These are phyloP conservation scores for Closterium sp. DNA, from an alignment of 139 green algal genomes.

Conservation along the genomic window DNA sequence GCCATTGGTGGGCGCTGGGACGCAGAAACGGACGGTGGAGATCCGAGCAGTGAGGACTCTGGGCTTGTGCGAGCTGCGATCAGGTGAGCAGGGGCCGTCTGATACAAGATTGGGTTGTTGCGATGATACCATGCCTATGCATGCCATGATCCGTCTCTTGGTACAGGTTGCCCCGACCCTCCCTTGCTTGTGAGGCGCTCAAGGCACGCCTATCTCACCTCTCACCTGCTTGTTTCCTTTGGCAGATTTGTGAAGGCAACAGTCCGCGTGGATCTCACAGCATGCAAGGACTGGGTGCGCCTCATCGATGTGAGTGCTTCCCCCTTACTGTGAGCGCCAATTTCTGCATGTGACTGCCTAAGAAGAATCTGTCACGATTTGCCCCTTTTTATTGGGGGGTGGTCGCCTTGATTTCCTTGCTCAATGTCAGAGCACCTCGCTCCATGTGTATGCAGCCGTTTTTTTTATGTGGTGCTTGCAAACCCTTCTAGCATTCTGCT, in stretches of 20 bases:
- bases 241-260: constrained; percentile 33
- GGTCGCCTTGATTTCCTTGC: too few species aligned
- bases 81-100: constrained; percentile 10
- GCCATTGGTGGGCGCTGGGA: constrained; percentile 32
- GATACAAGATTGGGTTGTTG: background rate
- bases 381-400: background rate
- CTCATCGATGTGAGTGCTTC: constrained; percentile 35
- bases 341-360: background rate
- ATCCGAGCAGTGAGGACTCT: constrained; percentile 28
- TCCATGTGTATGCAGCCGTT: too few species aligned
- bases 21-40: constrained; percentile 32
- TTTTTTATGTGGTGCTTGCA: too few species aligned
- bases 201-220: background rate
- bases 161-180: background rate
- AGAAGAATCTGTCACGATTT: background rate
- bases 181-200: background rate
- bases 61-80: constrained; percentile 46
- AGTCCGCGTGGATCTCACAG: constrained; percentile 20
- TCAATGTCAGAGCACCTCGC: too few species aligned
- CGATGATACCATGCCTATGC: background rate
- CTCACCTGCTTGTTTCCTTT: background rate
- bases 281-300: constrained; percentile 32
- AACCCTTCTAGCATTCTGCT: too few species aligned
- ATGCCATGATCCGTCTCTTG: background rate
- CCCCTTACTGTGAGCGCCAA: background rate